Percentiles rank a stretch among this genome's conserved stretches.
These are phyloP conservation scores for Microcyclospora tardicrescens DNA, from an alignment of 2,329 filamentous ascomycete species.

Conservation along the genomic window DNA sequence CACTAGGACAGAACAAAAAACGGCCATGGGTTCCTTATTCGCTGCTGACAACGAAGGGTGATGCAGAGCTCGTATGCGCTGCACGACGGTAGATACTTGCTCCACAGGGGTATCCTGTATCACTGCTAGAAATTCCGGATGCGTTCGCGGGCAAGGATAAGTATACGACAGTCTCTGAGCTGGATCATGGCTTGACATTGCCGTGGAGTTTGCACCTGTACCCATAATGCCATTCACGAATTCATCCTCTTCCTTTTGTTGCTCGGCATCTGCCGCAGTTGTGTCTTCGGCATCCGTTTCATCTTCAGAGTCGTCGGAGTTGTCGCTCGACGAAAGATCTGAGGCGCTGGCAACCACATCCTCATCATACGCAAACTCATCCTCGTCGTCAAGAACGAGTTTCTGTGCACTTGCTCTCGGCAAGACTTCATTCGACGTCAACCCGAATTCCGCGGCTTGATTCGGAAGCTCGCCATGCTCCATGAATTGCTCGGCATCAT, in stretches of 20 bases:
- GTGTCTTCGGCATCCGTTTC: constrained; percentile 21
- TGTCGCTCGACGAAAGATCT: constrained; percentile 25
- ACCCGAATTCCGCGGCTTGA: constrained; percentile 49
- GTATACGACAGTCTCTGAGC: constrained; percentile 54
- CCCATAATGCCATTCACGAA: constrained; percentile 34
- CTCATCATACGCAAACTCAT: constrained; percentile 84
- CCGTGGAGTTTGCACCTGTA: constrained; percentile 22
- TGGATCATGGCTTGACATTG: constrained; percentile 33
- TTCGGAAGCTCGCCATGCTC: constrained; percentile 30
- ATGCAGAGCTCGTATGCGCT: constrained; percentile 82
- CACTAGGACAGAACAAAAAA: constrained; percentile 54
- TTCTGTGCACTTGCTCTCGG: constrained; percentile 20
- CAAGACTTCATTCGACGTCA: constrained; percentile 43
- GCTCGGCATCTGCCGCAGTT: constrained; percentile 15
- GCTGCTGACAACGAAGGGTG: constrained; percentile 73
- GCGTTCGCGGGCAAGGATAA: constrained; percentile 70
- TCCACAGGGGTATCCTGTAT: constrained; percentile 48
- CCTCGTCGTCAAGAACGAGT: constrained; percentile 76
- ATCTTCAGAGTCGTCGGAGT: constrained; percentile 7
- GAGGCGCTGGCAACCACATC: constrained; percentile 76
- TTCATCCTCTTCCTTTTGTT: constrained; percentile 33
- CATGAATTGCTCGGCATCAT: background rate
- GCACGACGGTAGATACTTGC: constrained; percentile 65
- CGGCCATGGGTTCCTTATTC: constrained; percentile 71
- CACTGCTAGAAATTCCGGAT: constrained; percentile 57